phyloP scores from a whole-genome alignment of 306 rosid genomes.

The Morella rubra region DNA sequence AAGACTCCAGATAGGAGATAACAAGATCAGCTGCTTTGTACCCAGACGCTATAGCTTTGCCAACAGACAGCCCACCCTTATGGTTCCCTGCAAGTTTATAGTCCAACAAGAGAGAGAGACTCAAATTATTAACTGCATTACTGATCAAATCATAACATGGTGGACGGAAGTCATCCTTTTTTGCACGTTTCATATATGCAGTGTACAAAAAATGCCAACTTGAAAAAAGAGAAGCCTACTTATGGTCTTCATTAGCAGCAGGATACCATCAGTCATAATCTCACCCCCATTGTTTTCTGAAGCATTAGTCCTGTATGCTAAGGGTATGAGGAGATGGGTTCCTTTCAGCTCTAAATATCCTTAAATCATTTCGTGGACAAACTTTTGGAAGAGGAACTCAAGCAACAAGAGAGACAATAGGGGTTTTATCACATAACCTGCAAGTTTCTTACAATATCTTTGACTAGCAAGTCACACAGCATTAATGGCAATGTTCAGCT shows the following conservation, averaged over 20 bases:
- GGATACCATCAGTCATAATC: background rate
- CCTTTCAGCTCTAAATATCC: background rate
- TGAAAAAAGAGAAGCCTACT: background rate
- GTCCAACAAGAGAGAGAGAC: background rate
- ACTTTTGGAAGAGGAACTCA: background rate
- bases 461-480: background rate
- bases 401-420: background rate
- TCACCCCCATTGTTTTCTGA: background rate
- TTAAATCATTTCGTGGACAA: background rate
- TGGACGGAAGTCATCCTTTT: background rate
- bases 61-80: slow-evolving; percentile 85
- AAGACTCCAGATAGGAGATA: slow-evolving; percentile 67
- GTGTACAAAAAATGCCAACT: background rate
- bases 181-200: background rate
- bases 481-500: background rate
- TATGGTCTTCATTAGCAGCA: background rate
- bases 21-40: slow-evolving; percentile 90
- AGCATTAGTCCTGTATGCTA: background rate
- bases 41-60: slow-evolving; percentile 82
- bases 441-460: background rate
- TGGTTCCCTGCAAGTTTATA: slow-evolving; percentile 58
- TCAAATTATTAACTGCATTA: background rate
- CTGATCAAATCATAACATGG: background rate
- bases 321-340: background rate
- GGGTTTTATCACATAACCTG: background rate